Evolutionary conservation across 345 rosid genomes (phyloP).

Genomic region (Citrus glauca): DNA sequence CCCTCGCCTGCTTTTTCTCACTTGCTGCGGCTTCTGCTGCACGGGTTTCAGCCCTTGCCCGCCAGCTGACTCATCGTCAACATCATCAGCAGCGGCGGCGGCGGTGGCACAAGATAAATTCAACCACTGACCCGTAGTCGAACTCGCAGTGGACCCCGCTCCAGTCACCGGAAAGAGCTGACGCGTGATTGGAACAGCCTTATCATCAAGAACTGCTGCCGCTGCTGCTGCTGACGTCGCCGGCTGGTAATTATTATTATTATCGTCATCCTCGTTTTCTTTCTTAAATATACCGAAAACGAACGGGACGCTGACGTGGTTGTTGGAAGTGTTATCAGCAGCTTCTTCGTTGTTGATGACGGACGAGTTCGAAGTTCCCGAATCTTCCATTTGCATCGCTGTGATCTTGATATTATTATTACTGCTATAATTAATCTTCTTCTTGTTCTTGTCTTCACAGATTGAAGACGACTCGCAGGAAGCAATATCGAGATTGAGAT

Average conservation of each 20-base stretch:
- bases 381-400: slow-evolving; percentile 26
- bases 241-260: too few relatives aligned
- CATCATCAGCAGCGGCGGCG: background rate
- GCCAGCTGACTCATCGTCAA: too few relatives aligned
- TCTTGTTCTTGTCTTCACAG: slow-evolving; percentile 6
- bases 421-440: background rate
- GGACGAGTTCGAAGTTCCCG: slow-evolving; percentile 52
- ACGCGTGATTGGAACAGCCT: slow-evolving; percentile 22
- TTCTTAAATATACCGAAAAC: slow-evolving; percentile 39
- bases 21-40: slow-evolving; percentile 40
- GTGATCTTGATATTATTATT: too few relatives aligned
- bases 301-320: slow-evolving; percentile 21
- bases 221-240: background rate
- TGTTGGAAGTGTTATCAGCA: slow-evolving; percentile 40
- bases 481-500: slow-evolving; percentile 58
- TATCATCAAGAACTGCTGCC: background rate
- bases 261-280: slow-evolving; percentile 12
- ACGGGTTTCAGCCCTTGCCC: slow-evolving; percentile 28
- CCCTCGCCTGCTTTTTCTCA: slow-evolving; percentile 76
- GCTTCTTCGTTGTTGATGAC: slow-evolving; percentile 36
- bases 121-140: slow-evolving; percentile 37
- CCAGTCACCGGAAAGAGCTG: slow-evolving; percentile 46
- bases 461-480: slow-evolving; percentile 29
- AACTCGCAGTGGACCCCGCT: slow-evolving; percentile 20
- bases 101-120: slow-evolving; percentile 37